Evolutionary conservation across 306 rosid genomes (phyloP).

Genomic region (Castanopsis chinensis): DNA sequence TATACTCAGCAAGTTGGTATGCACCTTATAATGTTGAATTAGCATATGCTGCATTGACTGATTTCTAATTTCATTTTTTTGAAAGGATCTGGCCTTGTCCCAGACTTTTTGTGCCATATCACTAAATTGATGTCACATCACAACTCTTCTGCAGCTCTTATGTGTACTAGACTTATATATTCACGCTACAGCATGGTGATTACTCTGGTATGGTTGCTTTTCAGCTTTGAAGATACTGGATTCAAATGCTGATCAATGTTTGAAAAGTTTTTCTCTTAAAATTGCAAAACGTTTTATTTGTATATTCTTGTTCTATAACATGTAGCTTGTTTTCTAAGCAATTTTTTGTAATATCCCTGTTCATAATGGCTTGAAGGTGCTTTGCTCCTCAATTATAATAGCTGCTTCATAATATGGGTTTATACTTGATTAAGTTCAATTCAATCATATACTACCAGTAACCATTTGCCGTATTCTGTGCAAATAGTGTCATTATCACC

Average conservation of each 20-base stretch:
- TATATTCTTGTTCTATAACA: background rate
- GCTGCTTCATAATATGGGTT: background rate
- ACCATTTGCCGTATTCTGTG: too few relatives aligned
- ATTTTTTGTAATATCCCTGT: background rate
- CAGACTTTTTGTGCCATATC: background rate
- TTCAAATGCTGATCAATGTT: background rate
- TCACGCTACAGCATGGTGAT: conserved; percentile 28
- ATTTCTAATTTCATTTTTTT: background rate
- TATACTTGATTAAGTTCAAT: too few relatives aligned
- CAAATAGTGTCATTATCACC: too few relatives aligned
- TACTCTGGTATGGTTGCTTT: conserved; percentile 9
- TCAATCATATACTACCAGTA: too few relatives aligned
- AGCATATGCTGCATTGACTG: background rate
- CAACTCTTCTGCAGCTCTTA: conserved; percentile 10
- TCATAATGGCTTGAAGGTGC: background rate
- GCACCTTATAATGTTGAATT: background rate
- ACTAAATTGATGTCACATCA: background rate
- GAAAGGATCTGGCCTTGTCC: background rate
- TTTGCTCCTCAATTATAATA: background rate
- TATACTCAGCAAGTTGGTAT: conserved; percentile 16
- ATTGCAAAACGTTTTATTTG: background rate
- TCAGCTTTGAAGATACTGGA: background rate
- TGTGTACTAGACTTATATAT: conserved; percentile 15
- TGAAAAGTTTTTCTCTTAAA: background rate
- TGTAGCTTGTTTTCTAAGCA: background rate